A percentile compares a stretch with the other conserved stretches of the same genome.
Evolutionary conservation across 139 green algal species (phyloP).

Genomic region (Micromonas commoda): DNA sequence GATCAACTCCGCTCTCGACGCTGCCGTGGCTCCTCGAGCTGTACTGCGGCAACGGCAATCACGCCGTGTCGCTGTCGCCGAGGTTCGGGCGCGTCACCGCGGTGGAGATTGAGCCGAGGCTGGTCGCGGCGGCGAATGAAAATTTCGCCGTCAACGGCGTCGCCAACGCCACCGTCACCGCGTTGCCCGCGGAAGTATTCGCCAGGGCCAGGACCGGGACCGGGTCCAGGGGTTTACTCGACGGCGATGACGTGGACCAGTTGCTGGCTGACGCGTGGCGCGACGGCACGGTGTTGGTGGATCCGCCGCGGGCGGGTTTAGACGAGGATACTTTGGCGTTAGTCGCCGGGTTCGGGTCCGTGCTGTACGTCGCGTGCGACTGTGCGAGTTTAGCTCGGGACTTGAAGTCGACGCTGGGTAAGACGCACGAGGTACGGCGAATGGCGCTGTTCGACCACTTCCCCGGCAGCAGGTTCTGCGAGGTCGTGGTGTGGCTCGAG

Average conservation of each 20-base stretch:
- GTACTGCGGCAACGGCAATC: constrained; percentile 33
- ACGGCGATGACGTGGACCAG: not conserved
- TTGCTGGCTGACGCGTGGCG: not conserved
- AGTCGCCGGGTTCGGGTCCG: constrained; percentile 9
- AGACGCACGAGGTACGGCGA: not conserved
- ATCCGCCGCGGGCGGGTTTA: constrained; percentile 30
- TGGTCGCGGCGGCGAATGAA: constrained; percentile 7
- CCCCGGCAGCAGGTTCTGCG: not conserved
- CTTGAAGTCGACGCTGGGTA: not conserved
- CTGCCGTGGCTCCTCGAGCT: constrained; percentile 18
- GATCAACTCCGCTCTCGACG: not conserved
- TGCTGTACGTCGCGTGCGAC: constrained; percentile 32
- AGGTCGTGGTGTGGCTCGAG: not conserved
- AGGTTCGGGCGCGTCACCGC: constrained; percentile 16
- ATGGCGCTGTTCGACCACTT: not conserved
- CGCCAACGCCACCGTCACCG: not conserved
- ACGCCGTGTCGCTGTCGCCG: constrained; percentile 18
- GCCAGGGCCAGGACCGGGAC: not conserved
- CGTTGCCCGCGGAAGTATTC: constrained; percentile 1
- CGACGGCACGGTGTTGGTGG: constrained; percentile 17
- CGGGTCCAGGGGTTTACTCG: no score
- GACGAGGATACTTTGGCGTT: constrained; percentile 26
- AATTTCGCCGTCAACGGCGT: constrained; percentile 23
- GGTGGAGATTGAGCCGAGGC: constrained; percentile 16
- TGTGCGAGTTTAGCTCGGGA: not conserved